A percentile compares a stretch with the other conserved stretches of the same genome.
phyloP scores from a whole-genome alignment of 1,284 basidiomycete species.

The Cutaneotrichosporon daszewskae region DNA sequence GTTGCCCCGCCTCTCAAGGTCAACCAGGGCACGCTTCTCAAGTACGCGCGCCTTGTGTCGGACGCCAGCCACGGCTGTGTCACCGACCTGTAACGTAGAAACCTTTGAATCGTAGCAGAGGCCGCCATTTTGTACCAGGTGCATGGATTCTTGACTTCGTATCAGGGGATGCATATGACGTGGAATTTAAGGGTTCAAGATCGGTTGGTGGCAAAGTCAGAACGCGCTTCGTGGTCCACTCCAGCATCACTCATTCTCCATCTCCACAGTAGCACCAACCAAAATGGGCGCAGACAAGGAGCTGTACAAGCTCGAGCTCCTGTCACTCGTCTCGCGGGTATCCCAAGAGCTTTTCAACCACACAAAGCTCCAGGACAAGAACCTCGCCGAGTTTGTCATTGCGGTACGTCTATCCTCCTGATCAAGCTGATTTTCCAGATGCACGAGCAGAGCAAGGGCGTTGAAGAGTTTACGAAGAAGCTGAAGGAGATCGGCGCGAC shows the following conservation, averaged over 20 bases:
- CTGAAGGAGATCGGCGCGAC: constrained; percentile 75
- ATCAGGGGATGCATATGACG: too few species aligned
- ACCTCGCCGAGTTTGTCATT: constrained; percentile 92
- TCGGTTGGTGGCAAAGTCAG: too few species aligned
- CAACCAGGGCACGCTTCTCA: constrained; percentile 74
- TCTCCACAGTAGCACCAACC: not conserved
- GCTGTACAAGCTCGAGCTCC: constrained; percentile 80
- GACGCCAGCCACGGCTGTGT: constrained; percentile 57
- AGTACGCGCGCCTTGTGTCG: constrained; percentile 75
- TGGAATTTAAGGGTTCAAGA: too few species aligned
- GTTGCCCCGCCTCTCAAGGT: constrained; percentile 78
- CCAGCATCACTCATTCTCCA: too few species aligned
- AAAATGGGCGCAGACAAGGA: constrained; percentile 60
- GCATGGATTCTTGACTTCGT: too few species aligned
- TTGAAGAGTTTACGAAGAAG: constrained; percentile 67
- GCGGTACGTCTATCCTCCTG: constrained; percentile 40
- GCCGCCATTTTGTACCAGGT: too few species aligned
- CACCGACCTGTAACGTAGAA: constrained; percentile 27
- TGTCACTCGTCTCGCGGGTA: constrained; percentile 81
- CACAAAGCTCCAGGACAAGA: constrained; percentile 72
- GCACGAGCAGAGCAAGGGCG: constrained; percentile 69
- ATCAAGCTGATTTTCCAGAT: constrained; percentile 48
- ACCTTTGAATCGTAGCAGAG: too few species aligned
- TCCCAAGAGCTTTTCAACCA: constrained; percentile 87
- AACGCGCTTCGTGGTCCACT: too few species aligned